Percentiles rank a stretch among this genome's conserved stretches.
These are phyloP conservation scores for Chimonanthus praecox DNA, from an alignment of 164 flowering plant species.

Conservation along the genomic window DNA sequence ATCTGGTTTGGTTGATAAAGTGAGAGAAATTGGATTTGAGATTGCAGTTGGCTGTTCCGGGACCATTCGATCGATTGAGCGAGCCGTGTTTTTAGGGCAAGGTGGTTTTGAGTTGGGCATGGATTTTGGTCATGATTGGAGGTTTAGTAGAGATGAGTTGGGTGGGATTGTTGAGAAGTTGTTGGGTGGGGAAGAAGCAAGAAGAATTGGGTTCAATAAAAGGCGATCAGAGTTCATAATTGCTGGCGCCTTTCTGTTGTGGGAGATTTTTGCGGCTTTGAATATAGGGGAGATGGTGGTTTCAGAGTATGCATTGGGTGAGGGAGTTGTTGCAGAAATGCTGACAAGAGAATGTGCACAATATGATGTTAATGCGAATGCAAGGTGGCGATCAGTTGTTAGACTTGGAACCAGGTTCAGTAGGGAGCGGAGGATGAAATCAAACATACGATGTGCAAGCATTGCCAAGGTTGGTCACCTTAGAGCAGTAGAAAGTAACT, in stretches of 20 bases:
- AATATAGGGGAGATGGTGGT: conserved; percentile 64
- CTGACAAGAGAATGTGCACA: conserved; percentile 30
- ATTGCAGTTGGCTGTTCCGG: conserved; percentile 55
- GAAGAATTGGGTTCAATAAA: conserved; percentile 42
- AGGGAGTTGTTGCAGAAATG: conserved; percentile 60
- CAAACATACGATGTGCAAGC: conserved; percentile 31
- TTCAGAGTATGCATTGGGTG: conserved; percentile 67
- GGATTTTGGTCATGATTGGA: conserved; percentile 43
- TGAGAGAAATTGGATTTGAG: conserved; percentile 38
- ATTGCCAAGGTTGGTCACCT: conserved; percentile 42
- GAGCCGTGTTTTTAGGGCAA: conserved; percentile 31
- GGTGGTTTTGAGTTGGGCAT: conserved; percentile 4
- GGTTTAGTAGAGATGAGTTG: conserved; percentile 49
- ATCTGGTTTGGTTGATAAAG: conserved; percentile 44
- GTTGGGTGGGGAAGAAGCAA: conserved; percentile 23
- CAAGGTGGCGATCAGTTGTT: conserved; percentile 54
- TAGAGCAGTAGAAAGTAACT: not conserved
- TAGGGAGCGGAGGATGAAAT: conserved; percentile 43
- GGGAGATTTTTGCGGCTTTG: conserved; percentile 57
- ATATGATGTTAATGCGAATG: conserved; percentile 44
- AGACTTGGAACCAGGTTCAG: conserved; percentile 45
- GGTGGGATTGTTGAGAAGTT: conserved; percentile 37
- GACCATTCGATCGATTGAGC: conserved; percentile 42
- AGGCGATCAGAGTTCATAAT: conserved; percentile 58
- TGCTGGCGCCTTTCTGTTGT: conserved; percentile 65